Conservation (phyloP, 176 grass and related monocot species). For the Oryza longistaminata region DNA sequence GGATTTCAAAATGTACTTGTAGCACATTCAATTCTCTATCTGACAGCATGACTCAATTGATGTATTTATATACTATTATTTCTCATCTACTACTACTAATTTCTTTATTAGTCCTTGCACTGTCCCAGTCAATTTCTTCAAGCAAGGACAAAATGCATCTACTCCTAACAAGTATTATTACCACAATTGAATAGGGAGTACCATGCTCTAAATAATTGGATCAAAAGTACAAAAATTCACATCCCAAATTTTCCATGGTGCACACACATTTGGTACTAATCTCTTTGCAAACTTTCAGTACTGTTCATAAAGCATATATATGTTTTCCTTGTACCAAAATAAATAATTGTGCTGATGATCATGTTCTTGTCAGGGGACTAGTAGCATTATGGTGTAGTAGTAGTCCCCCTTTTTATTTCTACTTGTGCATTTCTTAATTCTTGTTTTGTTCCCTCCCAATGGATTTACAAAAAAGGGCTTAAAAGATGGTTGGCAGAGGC, state of each 20-base stretch:
- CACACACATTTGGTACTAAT: not conserved
- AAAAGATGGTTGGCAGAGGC: not conserved
- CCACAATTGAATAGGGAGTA: slow-evolving; percentile 6
- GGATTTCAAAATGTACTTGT: slow-evolving; percentile 2
- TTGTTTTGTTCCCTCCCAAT: not conserved
- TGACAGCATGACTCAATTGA: not conserved
- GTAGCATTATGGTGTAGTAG: not conserved
- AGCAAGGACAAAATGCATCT: slow-evolving; percentile 12
- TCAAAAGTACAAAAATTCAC: not conserved
- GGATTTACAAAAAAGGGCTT: not conserved
- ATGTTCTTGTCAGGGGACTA: not conserved
- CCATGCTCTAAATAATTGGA: not conserved
- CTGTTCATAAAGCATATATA: not conserved
- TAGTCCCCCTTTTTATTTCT: not conserved
- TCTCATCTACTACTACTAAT: not conserved
- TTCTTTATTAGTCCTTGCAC: not conserved
- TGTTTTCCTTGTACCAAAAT: not conserved
- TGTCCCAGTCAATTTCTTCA: slow-evolving; percentile 33
- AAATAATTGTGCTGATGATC: not conserved
- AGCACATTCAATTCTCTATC: slow-evolving; percentile 20
- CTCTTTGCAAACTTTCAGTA: not conserved
- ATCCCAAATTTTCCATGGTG: not conserved
- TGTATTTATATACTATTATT: not conserved
- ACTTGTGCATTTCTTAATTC: not conserved
- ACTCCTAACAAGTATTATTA: not conserved